Evolutionary conservation across 768 basidiomycete species (phyloP).

Genomic region (Lactarius pseudohatsudake): DNA sequence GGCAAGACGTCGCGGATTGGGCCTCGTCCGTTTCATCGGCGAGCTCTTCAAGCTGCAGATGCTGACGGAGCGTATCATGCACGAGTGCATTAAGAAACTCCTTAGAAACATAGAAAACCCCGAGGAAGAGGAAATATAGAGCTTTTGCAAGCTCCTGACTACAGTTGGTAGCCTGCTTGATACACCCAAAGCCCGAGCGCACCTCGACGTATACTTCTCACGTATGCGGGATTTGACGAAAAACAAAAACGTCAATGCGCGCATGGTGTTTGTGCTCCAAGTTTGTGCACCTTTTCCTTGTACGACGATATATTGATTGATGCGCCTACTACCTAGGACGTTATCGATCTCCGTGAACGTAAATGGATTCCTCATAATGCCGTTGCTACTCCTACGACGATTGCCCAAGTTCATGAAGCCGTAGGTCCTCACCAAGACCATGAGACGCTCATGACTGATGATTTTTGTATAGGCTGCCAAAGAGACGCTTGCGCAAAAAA

Average conservation of each 20-base stretch:
- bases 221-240: conserved; percentile 83
- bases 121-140: conserved; percentile 97
- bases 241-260: conserved; percentile 71
- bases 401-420: conserved; percentile 84
- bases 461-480: conserved; percentile 64
- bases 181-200: conserved; percentile 72
- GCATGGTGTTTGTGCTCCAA: conserved; percentile 95
- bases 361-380: conserved; percentile 76
- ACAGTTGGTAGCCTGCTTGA: conserved; percentile 90
- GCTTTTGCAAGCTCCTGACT: conserved; percentile 85
- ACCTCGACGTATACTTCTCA: conserved; percentile 91
- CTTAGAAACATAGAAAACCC: conserved; percentile 90
- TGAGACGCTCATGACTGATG: neutral
- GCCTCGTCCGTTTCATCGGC: conserved; percentile 96
- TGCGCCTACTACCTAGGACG: conserved; percentile 55
- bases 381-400: conserved; percentile 78
- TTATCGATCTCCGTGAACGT: conserved; percentile 82
- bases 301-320: conserved; percentile 9
- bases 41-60: conserved; percentile 98
- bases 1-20: conserved; percentile 90
- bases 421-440: conserved; percentile 47
- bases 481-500: conserved; percentile 78
- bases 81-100: conserved; percentile 95
- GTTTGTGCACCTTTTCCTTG: conserved; percentile 44
- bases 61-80: conserved; percentile 97